These are phyloP conservation scores for Pseudogymnoascus sp. DNA, from an alignment of 2,329 filamentous ascomycete genomes.

Conservation along the genomic window DNA sequence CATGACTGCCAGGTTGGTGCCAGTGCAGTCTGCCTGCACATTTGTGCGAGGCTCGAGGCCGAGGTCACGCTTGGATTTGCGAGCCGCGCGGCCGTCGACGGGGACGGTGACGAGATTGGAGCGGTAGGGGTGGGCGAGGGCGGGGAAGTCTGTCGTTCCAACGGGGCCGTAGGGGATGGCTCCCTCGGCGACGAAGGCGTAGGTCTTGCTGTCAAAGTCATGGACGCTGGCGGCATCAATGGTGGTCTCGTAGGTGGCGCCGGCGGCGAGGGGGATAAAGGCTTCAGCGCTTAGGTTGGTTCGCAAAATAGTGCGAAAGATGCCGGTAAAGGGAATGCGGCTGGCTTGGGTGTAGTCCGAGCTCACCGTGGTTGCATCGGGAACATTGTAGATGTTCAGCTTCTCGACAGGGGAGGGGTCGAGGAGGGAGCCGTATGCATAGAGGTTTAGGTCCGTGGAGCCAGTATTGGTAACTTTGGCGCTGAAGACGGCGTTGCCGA, in stretches of 20 bases:
- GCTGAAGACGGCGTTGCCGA: conserved; percentile 34
- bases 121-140: conserved; percentile 45
- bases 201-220: conserved; percentile 42
- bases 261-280: conserved; percentile 36
- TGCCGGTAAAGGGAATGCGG: conserved; percentile 36
- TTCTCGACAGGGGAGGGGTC: conserved; percentile 37
- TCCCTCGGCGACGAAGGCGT: conserved; percentile 50
- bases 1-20: conserved; percentile 39
- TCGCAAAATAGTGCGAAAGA: conserved; percentile 34
- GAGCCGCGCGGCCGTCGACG: conserved; percentile 51
- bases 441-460: conserved; percentile 31
- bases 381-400: conserved; percentile 27
- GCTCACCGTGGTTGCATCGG: not conserved
- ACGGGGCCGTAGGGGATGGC: conserved; percentile 48
- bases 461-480: conserved; percentile 37
- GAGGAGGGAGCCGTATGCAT: conserved; percentile 36
- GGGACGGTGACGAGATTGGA: conserved; percentile 53
- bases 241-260: conserved; percentile 36
- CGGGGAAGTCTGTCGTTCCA: conserved; percentile 46
- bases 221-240: conserved; percentile 40
- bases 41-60: conserved; percentile 43
- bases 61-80: conserved; percentile 36
- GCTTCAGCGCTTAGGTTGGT: conserved; percentile 30
- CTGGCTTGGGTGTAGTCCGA: not conserved
- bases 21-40: conserved; percentile 49